phyloP scores from a whole-genome alignment of 257 asterid genomes.

The Euphrasia confusa region DNA sequence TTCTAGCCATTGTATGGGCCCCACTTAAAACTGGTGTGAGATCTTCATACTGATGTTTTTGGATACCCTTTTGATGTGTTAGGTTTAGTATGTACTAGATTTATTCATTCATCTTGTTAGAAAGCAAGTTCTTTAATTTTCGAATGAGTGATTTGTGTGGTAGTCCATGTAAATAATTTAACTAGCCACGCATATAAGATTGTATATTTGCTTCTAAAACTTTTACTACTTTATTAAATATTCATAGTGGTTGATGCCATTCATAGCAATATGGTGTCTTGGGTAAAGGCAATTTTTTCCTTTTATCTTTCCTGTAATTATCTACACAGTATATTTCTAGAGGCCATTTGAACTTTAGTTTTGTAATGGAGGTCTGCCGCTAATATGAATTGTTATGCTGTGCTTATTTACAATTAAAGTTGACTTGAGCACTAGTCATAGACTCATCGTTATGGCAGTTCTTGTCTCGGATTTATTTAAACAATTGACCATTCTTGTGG shows the following conservation, averaged over 20 bases:
- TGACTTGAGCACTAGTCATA: constrained; percentile 3
- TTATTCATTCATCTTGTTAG: neutral
- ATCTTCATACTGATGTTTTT: neutral
- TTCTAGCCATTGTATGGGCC: neutral
- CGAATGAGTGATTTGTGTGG: neutral
- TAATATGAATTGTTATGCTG: neutral
- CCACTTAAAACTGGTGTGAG: neutral
- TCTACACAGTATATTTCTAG: no score
- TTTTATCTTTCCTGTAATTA: no score
- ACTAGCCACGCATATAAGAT: neutral
- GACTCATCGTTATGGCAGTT: neutral
- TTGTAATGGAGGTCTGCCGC: neutral
- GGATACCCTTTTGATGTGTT: constrained; percentile 8
- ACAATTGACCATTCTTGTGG: constrained; percentile 1
- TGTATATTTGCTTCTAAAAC: neutral
- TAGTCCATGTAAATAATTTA: neutral
- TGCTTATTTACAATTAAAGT: constrained; percentile 6
- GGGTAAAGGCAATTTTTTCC: no score
- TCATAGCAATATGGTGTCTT: neutral
- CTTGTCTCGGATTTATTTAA: neutral
- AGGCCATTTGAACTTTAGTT: neutral
- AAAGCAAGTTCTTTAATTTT: constrained; percentile 4
- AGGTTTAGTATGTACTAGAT: neutral
- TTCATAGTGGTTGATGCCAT: neutral
- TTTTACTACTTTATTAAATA: no score